phyloP scores from a whole-genome alignment of 2,329 filamentous ascomycete genomes.

The Botrytis fragariae region DNA sequence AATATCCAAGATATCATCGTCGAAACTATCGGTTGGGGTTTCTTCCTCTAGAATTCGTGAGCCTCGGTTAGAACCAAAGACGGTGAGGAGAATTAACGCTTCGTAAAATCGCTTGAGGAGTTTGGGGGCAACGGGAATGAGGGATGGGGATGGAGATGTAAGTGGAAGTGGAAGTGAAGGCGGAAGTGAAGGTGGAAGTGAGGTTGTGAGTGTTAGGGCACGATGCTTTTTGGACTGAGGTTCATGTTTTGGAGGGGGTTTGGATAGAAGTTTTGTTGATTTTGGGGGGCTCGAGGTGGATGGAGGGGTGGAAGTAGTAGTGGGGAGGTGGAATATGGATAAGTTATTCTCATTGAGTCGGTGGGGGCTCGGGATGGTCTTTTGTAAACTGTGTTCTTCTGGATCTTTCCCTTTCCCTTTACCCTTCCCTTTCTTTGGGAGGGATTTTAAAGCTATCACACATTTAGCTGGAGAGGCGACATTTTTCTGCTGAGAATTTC shows the following conservation, averaged over 20 bases:
- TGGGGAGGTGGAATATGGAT: neutral
- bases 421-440: neutral
- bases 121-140: constrained; percentile 5
- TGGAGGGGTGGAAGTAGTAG: neutral
- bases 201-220: neutral
- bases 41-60: constrained; percentile 16
- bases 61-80: constrained; percentile 40
- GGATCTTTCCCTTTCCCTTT: neutral
- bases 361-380: neutral
- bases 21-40: constrained; percentile 8
- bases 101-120: constrained; percentile 42
- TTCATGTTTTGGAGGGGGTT: neutral
- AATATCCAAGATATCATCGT: neutral
- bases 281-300: neutral
- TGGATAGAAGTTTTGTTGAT: neutral
- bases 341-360: neutral
- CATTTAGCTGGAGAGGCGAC: neutral
- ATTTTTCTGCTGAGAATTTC: neutral
- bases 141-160: neutral
- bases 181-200: neutral
- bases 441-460: neutral
- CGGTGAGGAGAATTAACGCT: constrained; percentile 39
- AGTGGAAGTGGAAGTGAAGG: neutral
- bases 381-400: neutral
- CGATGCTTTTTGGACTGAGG: neutral